Percentiles rank a stretch among this genome's conserved stretches.
These are phyloP conservation scores for Cladosporium oxysporum DNA, from an alignment of 2,329 filamentous ascomycete genomes.

Conservation along the genomic window DNA sequence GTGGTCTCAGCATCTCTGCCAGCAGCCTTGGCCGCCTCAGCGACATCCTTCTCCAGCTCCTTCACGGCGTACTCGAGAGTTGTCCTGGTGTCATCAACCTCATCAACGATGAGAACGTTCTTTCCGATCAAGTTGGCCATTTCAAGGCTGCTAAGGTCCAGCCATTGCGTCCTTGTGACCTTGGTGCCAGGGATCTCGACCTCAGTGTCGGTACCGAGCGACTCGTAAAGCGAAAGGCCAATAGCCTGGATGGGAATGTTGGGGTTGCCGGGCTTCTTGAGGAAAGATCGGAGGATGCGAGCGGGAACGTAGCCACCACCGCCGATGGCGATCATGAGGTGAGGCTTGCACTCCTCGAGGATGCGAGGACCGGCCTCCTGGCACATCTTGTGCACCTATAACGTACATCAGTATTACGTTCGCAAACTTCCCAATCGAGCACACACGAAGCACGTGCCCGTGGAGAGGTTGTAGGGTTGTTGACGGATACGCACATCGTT, in stretches of 20 bases:
- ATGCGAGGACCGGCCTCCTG: conserved; percentile 80
- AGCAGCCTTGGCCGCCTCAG: conserved; percentile 72
- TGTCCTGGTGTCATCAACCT: conserved; percentile 93
- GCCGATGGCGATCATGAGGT: conserved; percentile 98
- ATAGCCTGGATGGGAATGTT: conserved; percentile 99
- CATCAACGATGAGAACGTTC: conserved; percentile 88
- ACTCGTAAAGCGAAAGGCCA: conserved; percentile 94
- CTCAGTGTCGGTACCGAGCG: conserved; percentile 58
- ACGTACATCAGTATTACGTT: conserved; percentile 4
- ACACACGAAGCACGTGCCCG: conserved; percentile 12
- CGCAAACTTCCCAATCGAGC: conserved; percentile 14
- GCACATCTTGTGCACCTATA: conserved; percentile 94
- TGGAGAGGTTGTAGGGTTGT: background rate
- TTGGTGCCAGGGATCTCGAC: conserved; percentile 85
- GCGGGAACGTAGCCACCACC: conserved; percentile 97
- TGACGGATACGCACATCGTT: conserved; percentile 68
- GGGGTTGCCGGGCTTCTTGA: conserved; percentile 80
- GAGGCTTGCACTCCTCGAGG: conserved; percentile 81
- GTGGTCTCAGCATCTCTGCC: conserved; percentile 72
- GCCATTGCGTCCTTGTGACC: conserved; percentile 97
- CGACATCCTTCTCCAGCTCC: conserved; percentile 93
- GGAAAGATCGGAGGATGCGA: conserved; percentile 95
- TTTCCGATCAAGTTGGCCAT: conserved; percentile 90
- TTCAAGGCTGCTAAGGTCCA: conserved; percentile 82
- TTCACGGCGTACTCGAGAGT: conserved; percentile 92